Conservation (phyloP, 2,329 filamentous ascomycete species). For the Pseudonectria foliicola region DNA sequence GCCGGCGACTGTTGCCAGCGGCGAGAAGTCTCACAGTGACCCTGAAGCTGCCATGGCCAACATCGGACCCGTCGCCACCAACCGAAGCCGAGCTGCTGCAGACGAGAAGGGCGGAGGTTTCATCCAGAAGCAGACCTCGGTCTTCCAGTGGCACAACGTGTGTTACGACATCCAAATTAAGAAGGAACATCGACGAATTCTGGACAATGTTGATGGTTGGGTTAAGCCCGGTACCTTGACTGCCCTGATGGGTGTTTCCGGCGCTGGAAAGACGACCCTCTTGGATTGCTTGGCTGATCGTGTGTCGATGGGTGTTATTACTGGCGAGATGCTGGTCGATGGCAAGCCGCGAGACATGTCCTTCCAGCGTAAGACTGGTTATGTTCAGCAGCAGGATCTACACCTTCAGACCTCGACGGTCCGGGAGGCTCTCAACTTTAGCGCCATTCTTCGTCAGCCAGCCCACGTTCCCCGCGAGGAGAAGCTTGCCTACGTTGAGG, state of each 20-base stretch:
- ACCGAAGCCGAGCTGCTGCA: slow-evolving; percentile 28
- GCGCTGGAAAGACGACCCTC: slow-evolving; percentile 90
- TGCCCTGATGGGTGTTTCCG: slow-evolving; percentile 84
- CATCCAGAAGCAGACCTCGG: slow-evolving; percentile 55
- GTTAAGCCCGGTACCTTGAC: slow-evolving; percentile 88
- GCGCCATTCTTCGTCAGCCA: slow-evolving; percentile 77
- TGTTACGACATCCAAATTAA: slow-evolving; percentile 77
- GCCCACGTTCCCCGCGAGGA: slow-evolving; percentile 63
- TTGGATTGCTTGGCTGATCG: slow-evolving; percentile 80
- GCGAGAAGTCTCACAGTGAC: slow-evolving; percentile 57
- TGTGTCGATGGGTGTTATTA: slow-evolving; percentile 82
- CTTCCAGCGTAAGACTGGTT: slow-evolving; percentile 88
- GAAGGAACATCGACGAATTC: slow-evolving; percentile 62
- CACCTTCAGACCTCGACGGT: slow-evolving; percentile 81
- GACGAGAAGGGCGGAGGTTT: slow-evolving; percentile 36
- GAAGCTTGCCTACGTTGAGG: slow-evolving; percentile 80
- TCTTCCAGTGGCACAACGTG: slow-evolving; percentile 82
- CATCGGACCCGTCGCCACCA: slow-evolving; percentile 42
- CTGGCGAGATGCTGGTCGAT: slow-evolving; percentile 69
- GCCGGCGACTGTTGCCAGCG: slow-evolving; percentile 48
- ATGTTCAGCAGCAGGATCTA: slow-evolving; percentile 88
- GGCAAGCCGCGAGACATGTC: slow-evolving; percentile 64
- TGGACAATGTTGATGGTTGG: slow-evolving; percentile 86
- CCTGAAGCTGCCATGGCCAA: slow-evolving; percentile 43
- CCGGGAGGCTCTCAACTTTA: slow-evolving; percentile 81